Base-by-base conservation (phyloP, 805 yeast genomes). In the Ogataea neopini region DNA sequence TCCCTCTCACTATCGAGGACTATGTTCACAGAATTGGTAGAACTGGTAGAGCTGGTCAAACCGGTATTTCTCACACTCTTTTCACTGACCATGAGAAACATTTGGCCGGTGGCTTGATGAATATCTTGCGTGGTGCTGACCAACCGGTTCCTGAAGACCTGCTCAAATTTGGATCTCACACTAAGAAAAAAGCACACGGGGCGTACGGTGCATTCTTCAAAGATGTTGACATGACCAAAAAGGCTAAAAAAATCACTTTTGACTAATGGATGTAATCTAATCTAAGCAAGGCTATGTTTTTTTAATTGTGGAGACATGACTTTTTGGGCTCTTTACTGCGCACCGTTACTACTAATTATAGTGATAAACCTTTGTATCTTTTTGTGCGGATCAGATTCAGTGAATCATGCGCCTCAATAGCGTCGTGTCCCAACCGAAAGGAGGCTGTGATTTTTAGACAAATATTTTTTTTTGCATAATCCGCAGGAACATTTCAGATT, bases 171-270 rank as follows among this genome's bases (percentile, higher is more conserved):
- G 99, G 99, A 41, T 90, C 97, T 6, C 98, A 94, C 70, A 94
- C 98, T 9, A 94, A 94, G 72, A 92, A 91, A 85, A 94, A 94
- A 75, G 91, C 89, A 55, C 99, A 94, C 64, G 82, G 92, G 54
- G 97, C 92, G n/a, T 94, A 94, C 61, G 99, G 99, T 56, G 97
- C 98, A 0, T 94, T 94, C 75, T 94, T 74, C 76, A 94, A 92
- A 66, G 89, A 91, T 63, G 94, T 92, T 40, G 98, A 90, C 61
- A 77, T 88, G 77, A 73, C 81, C 53, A 83, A 84, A 66, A 81
- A 83, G 62, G 91, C 91, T 49, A 94, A 88, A 71, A 94, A 94
- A 77, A 88, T 92, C 60, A 89, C 89, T 59, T 92, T 94, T 56
- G 83, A 79, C 56, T 77, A 66, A 53, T 20, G 13, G 17, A 19